phyloP scores from a whole-genome alignment of 306 rosid genomes.

The Cercis canadensis region DNA sequence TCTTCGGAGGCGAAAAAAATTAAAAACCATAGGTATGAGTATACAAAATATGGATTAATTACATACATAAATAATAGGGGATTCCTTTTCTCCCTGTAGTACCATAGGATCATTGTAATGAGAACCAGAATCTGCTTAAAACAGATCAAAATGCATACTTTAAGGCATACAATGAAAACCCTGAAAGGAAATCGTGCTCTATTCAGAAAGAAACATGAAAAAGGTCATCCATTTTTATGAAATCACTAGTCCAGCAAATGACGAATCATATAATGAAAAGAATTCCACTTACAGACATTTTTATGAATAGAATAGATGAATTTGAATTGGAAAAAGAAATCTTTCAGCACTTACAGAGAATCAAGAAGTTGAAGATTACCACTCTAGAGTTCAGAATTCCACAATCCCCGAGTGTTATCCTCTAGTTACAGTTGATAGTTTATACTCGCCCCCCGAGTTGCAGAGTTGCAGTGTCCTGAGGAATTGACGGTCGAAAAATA shows the following conservation, averaged over 20 bases:
- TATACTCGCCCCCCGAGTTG: too few species aligned
- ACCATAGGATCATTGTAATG: neutral
- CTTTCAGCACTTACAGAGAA: conserved; percentile 24
- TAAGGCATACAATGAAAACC: neutral
- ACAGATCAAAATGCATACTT: neutral
- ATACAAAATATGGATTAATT: too few species aligned
- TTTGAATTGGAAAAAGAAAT: neutral
- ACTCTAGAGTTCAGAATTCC: neutral
- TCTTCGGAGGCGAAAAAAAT: too few species aligned
- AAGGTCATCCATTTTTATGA: neutral
- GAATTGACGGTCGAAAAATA: too few species aligned
- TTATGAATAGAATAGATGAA: neutral
- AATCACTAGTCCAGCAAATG: too few species aligned
- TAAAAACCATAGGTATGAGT: too few species aligned
- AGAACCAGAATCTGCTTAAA: neutral
- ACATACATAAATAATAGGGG: neutral
- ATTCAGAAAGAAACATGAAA: neutral
- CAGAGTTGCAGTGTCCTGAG: too few species aligned
- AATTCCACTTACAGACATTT: too few species aligned
- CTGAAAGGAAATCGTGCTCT: neutral
- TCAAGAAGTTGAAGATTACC: neutral
- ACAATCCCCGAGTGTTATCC: too few species aligned
- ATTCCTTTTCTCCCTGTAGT: neutral
- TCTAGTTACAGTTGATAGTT: too few species aligned
- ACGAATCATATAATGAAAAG: too few species aligned